These are phyloP conservation scores for Pittosporum tobira DNA, from an alignment of 129 eudicot species.

Conservation along the genomic window DNA sequence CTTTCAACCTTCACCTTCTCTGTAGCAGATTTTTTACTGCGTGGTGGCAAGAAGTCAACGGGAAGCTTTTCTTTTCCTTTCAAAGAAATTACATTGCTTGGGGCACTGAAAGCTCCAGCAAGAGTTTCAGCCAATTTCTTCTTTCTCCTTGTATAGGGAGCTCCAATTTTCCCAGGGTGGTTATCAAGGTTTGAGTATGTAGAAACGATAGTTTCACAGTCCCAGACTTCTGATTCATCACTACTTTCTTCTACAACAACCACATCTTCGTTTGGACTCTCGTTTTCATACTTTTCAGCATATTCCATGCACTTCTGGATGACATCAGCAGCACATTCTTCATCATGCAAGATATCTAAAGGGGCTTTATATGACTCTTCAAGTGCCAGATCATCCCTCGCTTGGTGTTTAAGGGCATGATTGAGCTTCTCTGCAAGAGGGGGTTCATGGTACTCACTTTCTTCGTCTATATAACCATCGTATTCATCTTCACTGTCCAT, in stretches of 20 bases:
- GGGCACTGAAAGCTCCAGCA: constrained; percentile 24
- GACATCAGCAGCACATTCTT: constrained; percentile 50
- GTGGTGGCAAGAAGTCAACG: constrained; percentile 69
- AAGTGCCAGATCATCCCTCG: constrained; percentile 25
- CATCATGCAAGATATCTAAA: constrained; percentile 27
- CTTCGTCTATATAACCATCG: constrained; percentile 34
- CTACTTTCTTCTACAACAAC: constrained; percentile 65
- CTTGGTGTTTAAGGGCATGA: constrained; percentile 30
- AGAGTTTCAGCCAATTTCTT: constrained; percentile 56
- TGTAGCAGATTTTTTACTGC: constrained; percentile 20
- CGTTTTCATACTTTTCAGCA: constrained; percentile 68
- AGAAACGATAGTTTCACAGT: constrained; percentile 78
- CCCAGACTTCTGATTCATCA: constrained; percentile 82
- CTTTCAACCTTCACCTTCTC: constrained; percentile 35
- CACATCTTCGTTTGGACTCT: constrained; percentile 36
- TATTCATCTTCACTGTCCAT: constrained; percentile 59
- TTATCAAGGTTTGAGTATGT: constrained; percentile 95
- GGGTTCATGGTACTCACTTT: constrained; percentile 38
- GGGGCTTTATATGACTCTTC: constrained; percentile 48
- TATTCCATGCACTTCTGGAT: constrained; percentile 51
- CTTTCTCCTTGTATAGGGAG: constrained; percentile 71
- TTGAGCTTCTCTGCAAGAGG: constrained; percentile 65
- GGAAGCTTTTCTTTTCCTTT: constrained; percentile 78
- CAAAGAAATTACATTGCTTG: constrained; percentile 47
- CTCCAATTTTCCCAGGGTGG: constrained; percentile 89